Evolutionary conservation across 257 asterid genomes (phyloP).

Genomic region (Cinchona pubescens): DNA sequence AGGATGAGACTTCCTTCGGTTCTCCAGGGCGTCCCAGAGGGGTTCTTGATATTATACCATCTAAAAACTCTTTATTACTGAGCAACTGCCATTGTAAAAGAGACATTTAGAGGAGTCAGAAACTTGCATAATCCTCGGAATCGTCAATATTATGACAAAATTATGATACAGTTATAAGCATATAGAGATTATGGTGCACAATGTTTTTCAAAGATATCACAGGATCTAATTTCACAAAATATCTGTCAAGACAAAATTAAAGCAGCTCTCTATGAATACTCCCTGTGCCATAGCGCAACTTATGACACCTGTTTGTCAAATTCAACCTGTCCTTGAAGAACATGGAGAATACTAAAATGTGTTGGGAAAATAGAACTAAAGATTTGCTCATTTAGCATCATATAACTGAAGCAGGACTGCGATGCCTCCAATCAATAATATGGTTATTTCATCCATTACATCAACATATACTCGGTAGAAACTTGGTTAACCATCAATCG

Average conservation of each 20-base stretch:
- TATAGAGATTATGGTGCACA: neutral
- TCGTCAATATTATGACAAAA: neutral
- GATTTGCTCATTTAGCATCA: neutral
- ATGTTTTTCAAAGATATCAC: neutral
- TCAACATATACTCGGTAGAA: neutral
- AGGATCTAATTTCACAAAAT: neutral
- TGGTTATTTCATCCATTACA: neutral
- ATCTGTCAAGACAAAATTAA: too few relatives aligned
- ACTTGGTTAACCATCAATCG: neutral
- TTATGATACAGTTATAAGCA: neutral
- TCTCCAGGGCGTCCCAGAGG: constrained; percentile 82
- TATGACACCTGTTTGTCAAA: neutral
- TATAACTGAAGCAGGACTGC: neutral
- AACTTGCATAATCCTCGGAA: neutral
- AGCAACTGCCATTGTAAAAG: constrained; percentile 55
- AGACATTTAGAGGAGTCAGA: neutral
- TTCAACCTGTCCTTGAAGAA: neutral
- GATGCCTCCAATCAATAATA: neutral
- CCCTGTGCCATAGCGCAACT: neutral
- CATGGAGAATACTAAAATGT: neutral
- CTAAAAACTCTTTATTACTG: constrained; percentile 54
- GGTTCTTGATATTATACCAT: constrained; percentile 53
- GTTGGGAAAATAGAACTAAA: neutral
- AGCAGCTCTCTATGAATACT: too few relatives aligned
- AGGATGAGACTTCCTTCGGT: constrained; percentile 70